Conservation (phyloP, 805 yeast species). For the Saccharomyces paradoxus region DNA sequence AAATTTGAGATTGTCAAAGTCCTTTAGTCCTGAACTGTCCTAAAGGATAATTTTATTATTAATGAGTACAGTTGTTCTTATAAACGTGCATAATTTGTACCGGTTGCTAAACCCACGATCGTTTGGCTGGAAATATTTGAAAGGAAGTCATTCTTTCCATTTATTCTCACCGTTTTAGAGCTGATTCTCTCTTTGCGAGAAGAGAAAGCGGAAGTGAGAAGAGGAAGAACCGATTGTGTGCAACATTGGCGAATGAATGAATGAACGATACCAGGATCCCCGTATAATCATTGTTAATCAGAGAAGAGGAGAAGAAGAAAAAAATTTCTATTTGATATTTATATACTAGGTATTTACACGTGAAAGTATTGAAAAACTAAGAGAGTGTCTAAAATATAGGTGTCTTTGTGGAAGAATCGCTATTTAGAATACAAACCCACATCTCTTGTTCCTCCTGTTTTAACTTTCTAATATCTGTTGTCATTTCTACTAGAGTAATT, state of each 20-base stretch:
- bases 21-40: slow-evolving; percentile 10
- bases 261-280: no score
- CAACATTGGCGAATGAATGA: no score
- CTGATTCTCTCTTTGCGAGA: no score
- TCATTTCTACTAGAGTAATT: neutral
- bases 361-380: neutral
- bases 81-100: slow-evolving; percentile 39
- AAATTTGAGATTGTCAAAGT: slow-evolving; percentile 19
- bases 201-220: no score
- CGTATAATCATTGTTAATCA: no score
- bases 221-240: no score
- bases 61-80: slow-evolving; percentile 9
- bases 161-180: no score
- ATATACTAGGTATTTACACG: neutral
- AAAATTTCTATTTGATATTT: neutral
- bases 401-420: neutral
- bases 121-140: slow-evolving; percentile 36
- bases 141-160: slow-evolving; percentile 31
- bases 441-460: neutral
- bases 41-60: slow-evolving; percentile 7
- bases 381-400: neutral
- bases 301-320: neutral
- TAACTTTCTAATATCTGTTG: neutral
- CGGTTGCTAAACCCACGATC: slow-evolving; percentile 36
- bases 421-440: neutral